These are phyloP conservation scores for Boechera retrofracta DNA, from an alignment of 345 rosid genomes.

Conservation along the genomic window DNA sequence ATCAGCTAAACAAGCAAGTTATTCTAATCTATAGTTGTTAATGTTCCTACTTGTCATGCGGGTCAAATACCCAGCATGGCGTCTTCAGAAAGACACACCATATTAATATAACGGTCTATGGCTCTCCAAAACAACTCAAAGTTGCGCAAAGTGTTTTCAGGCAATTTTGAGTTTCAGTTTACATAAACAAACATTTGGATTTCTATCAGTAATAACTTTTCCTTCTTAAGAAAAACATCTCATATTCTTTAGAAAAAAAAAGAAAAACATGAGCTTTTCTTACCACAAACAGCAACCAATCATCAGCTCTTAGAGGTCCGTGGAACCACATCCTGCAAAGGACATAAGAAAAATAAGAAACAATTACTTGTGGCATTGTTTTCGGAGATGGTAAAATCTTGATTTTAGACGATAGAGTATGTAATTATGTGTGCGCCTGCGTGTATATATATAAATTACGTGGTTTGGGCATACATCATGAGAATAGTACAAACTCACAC, in stretches of 20 bases:
- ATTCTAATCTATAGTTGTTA: neutral
- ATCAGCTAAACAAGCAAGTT: slow-evolving; percentile 13
- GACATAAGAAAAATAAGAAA: neutral
- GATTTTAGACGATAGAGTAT: neutral
- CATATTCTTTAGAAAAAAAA: neutral
- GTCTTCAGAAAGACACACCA: neutral
- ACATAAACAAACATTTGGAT: slow-evolving; percentile 8
- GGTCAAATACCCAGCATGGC: neutral
- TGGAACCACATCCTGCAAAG: slow-evolving; percentile 90
- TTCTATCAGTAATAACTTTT: slow-evolving; percentile 1
- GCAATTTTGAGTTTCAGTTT: slow-evolving; percentile 7
- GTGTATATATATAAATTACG: neutral
- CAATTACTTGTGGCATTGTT: neutral
- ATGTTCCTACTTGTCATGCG: neutral
- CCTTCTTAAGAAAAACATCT: neutral
- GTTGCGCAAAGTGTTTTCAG: neutral
- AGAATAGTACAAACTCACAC: slow-evolving; percentile 3
- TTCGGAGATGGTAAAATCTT: neutral
- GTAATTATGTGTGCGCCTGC: neutral
- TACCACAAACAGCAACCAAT: slow-evolving; percentile 90
- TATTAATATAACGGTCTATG: neutral
- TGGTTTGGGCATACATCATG: neutral
- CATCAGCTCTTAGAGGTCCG: slow-evolving; percentile 79
- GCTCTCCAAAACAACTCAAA: slow-evolving; percentile 15
- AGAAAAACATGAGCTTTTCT: slow-evolving; percentile 26